Evolutionary conservation across 441 rosid genomes (phyloP).

Genomic region (Monsonia emarginata): DNA sequence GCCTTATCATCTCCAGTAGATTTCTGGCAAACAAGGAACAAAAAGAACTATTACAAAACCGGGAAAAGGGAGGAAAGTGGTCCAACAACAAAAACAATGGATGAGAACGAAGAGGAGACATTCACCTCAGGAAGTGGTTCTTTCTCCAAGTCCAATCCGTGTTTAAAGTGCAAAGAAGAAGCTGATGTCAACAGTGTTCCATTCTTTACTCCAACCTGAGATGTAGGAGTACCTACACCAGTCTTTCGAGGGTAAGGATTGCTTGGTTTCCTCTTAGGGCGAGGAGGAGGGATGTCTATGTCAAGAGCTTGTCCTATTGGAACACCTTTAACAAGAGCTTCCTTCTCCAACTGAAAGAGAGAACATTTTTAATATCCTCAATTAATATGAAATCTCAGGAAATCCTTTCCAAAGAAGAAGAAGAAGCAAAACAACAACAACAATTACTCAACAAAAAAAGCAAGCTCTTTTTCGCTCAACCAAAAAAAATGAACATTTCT

Average conservation of each 20-base stretch:
- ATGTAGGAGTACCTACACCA: constrained; percentile 30
- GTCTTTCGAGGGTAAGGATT: constrained; percentile 91
- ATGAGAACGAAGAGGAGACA: constrained; percentile 10
- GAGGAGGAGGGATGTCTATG: constrained; percentile 93
- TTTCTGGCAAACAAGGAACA: constrained; percentile 31
- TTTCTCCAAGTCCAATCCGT: constrained; percentile 54
- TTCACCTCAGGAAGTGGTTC: constrained; percentile 53
- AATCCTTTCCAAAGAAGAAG: neutral
- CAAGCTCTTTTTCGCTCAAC: too few species aligned
- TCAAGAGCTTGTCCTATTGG: constrained; percentile 65
- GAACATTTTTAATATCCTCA: constrained; percentile 10
- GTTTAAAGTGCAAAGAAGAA: constrained; percentile 39
- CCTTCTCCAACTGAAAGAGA: constrained; percentile 80
- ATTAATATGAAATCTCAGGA: constrained; percentile 10
- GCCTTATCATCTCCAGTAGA: constrained; percentile 33
- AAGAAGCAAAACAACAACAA: too few species aligned
- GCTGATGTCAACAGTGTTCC: constrained; percentile 34
- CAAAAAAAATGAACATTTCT: too few species aligned
- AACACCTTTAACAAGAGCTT: constrained; percentile 76
- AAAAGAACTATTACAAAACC: constrained; percentile 9
- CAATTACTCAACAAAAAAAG: too few species aligned
- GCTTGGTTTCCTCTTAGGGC: constrained; percentile 87
- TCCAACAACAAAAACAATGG: constrained; percentile 8
- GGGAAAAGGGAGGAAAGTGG: constrained; percentile 7
- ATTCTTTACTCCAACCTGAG: constrained; percentile 45